phyloP scores from a whole-genome alignment of 305 asterid genomes.

The Lippia alba region DNA sequence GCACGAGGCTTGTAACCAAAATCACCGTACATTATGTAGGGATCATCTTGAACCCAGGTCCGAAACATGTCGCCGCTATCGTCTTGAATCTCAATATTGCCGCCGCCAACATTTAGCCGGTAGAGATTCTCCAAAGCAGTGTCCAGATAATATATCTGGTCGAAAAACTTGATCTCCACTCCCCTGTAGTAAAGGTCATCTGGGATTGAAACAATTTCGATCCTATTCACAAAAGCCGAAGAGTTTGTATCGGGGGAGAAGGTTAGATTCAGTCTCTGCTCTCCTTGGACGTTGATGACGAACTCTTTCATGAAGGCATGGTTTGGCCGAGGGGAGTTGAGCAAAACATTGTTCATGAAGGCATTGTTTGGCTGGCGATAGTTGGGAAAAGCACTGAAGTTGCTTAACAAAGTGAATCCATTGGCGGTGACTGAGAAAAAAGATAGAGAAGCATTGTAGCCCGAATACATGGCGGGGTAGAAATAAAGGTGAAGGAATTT shows the following conservation, averaged over 20 bases:
- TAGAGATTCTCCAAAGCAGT: slow-evolving; percentile 41
- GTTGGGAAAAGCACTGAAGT: slow-evolving; percentile 61
- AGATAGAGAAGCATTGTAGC: slow-evolving; percentile 26
- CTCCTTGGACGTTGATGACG: slow-evolving; percentile 39
- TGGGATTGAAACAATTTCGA: slow-evolving; percentile 51
- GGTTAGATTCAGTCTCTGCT: slow-evolving; percentile 41
- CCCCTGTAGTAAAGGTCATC: not conserved
- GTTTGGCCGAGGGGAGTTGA: slow-evolving; percentile 7
- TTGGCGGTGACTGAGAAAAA: too few species aligned
- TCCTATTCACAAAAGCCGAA: slow-evolving; percentile 51
- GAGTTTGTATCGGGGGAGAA: slow-evolving; percentile 40
- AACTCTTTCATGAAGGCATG: slow-evolving; percentile 45
- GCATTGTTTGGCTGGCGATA: too few species aligned
- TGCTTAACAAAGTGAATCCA: slow-evolving; percentile 42
- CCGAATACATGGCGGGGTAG: slow-evolving; percentile 42
- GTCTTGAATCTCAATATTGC: not conserved
- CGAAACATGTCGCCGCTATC: slow-evolving; percentile 53
- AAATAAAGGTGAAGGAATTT: slow-evolving; percentile 68
- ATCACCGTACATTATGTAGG: not conserved
- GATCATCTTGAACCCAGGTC: slow-evolving; percentile 36
- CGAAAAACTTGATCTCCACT: not conserved
- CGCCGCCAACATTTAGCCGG: slow-evolving; percentile 47
- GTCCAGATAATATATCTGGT: not conserved
- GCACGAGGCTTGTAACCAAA: slow-evolving; percentile 14
- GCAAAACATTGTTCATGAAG: too few species aligned